phyloP scores from a whole-genome alignment of 495 filamentous ascomycete species.

The Penicillium desertorum region DNA sequence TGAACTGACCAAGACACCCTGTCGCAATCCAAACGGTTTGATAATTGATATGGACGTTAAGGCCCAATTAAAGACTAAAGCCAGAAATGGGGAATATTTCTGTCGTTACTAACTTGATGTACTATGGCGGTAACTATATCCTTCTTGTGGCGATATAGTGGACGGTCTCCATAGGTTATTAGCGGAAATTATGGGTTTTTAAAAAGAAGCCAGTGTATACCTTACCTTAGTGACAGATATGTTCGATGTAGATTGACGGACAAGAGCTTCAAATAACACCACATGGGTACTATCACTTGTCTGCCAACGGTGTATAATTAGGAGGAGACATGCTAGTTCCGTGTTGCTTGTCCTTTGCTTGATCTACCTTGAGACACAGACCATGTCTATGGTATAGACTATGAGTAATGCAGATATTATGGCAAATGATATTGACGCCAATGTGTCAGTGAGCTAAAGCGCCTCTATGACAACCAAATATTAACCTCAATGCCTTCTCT shows the following conservation, averaged over 20 bases:
- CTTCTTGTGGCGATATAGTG: not conserved
- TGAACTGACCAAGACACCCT: too few species aligned
- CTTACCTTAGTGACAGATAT: not conserved
- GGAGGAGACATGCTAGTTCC: too few species aligned
- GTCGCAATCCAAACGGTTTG: too few species aligned
- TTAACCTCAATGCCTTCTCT: not conserved
- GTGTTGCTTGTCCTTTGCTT: not conserved
- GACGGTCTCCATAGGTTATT: not conserved
- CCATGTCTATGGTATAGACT: not conserved
- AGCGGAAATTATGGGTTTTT: not conserved
- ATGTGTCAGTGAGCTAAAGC: not conserved
- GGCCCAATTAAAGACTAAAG: not conserved
- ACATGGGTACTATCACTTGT: not conserved
- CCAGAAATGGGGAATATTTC: not conserved
- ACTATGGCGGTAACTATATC: not conserved
- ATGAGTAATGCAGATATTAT: not conserved
- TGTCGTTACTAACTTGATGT: not conserved
- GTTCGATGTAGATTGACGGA: not conserved
- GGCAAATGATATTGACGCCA: not conserved
- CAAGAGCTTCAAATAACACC: not conserved
- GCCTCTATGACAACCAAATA: not conserved
- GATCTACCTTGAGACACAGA: not conserved
- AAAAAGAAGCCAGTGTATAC: not conserved
- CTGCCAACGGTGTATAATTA: too few species aligned
- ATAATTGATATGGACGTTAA: too few species aligned